Conservation (phyloP, 2,329 filamentous ascomycete genomes). For the Pleoardoris graminearum region DNA sequence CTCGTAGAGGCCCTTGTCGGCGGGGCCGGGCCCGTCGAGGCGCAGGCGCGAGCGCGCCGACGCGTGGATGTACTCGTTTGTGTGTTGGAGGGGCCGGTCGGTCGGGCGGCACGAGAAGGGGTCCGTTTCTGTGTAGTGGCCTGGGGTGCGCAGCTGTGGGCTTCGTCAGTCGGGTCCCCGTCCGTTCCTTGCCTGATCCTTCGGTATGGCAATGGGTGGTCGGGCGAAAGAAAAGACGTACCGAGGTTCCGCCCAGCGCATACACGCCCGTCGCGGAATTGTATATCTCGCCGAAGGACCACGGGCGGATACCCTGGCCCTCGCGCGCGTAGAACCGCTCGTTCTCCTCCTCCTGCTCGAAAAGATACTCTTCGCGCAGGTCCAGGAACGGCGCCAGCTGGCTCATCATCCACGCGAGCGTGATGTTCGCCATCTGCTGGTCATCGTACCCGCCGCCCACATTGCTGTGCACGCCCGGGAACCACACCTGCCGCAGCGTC, state of each 20-base stretch:
- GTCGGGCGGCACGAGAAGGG: slow-evolving; percentile 49
- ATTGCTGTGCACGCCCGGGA: slow-evolving; percentile 58
- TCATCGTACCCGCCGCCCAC: slow-evolving; percentile 55
- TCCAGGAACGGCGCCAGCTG: slow-evolving; percentile 55
- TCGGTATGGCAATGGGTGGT: too few relatives aligned
- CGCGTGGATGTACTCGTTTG: slow-evolving; percentile 58
- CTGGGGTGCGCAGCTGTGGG: slow-evolving; percentile 51
- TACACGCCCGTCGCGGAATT: slow-evolving; percentile 53
- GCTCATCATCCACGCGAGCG: slow-evolving; percentile 61
- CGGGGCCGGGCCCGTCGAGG: slow-evolving; percentile 51
- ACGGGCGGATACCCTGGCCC: slow-evolving; percentile 49
- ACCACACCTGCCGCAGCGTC: slow-evolving; percentile 58
- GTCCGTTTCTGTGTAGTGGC: slow-evolving; percentile 52
- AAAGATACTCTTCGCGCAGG: slow-evolving; percentile 52
- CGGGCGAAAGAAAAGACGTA: slow-evolving; percentile 18
- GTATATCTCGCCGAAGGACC: slow-evolving; percentile 53
- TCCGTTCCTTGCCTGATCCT: too few relatives aligned
- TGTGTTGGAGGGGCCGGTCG: slow-evolving; percentile 50
- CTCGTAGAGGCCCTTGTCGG: slow-evolving; percentile 52
- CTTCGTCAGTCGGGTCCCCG: too few relatives aligned
- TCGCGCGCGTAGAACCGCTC: slow-evolving; percentile 50
- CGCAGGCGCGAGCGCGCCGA: slow-evolving; percentile 51
- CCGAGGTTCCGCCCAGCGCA: slow-evolving; percentile 49
- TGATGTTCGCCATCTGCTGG: slow-evolving; percentile 54
- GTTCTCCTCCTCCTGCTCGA: slow-evolving; percentile 52